Evolutionary conservation across 306 rosid species (phyloP), one percentile per base, ranked within the genome.

Genomic region (Fragaria nilgerrensis): DNA sequence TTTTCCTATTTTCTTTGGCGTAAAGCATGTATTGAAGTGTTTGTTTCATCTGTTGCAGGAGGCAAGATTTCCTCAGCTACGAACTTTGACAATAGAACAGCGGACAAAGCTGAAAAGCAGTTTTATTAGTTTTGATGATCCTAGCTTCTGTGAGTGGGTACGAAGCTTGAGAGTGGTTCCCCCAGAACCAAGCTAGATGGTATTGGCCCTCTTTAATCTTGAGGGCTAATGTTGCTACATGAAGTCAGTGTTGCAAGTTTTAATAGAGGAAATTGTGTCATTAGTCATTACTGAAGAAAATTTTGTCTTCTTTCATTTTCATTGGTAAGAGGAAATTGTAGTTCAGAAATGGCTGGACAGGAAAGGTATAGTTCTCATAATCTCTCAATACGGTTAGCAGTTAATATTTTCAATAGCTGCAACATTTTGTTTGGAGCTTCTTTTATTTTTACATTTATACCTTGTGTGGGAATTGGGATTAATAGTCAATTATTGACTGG

Each of bases 121-220:
- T 86, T 96, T 96, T 78, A 76, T 92, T 73, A 95, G 87, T 84
- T 96, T 96, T 32, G 99, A 96, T 39, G 99, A 96, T 65, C 98
- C 99, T 6, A 96, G 98, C 84, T 88, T 86, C 62, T 91, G 96
- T 29, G 99, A 96, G 82, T 96, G 98, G 99, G 83, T 96, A 90
- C 88, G 90, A 85, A 77, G 92, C 73, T 80, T 96, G 88, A 91
- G 86, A 82, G 82, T 86, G 68, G 88, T 92, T 67, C 99, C 98
- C 23, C 99, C 99, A 17, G 97, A 91, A 80, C 96, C 96, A 56
- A 89, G 88, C 77, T 95, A 48, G 55, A 10, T 36, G 44, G 22
- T 25, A 4, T 34, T 45, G 7, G 20, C 32, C 23, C 13, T 74
- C 59, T 25, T 56, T 23, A 58, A 58, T 58, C 68, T 16, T 27